Evolutionary conservation across 257 asterid genomes (phyloP).

Genomic region (Solanum rostratum): DNA sequence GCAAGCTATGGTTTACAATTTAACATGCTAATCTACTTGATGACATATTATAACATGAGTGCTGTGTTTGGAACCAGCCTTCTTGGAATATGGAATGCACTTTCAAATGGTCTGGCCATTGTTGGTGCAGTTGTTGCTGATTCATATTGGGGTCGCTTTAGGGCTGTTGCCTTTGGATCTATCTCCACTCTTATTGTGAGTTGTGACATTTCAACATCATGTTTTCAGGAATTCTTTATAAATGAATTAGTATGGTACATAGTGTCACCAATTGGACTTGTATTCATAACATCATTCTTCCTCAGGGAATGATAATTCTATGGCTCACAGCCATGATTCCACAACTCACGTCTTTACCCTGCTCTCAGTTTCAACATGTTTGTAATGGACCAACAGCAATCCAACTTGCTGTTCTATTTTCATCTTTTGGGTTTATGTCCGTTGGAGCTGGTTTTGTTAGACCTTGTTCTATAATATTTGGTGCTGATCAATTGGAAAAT

Average conservation of each 20-base stretch:
- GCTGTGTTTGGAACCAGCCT: conserved; percentile 3
- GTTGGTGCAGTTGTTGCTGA: conserved; percentile 7
- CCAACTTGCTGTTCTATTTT: not conserved
- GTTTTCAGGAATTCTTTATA: no score
- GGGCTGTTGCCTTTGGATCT: conserved; percentile 1
- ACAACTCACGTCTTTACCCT: not conserved
- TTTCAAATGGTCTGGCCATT: conserved; percentile 5
- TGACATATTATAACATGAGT: not conserved
- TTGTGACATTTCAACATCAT: not conserved
- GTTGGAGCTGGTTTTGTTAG: conserved; percentile 12
- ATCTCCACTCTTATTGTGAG: conserved; percentile 4
- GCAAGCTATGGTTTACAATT: conserved; percentile 5
- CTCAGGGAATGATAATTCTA: conserved; percentile 7
- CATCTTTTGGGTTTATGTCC: not conserved
- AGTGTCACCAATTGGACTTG: no score
- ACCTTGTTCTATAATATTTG: conserved; percentile 15
- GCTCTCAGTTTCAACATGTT: not conserved
- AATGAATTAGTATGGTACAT: no score
- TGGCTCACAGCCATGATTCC: conserved; percentile 10
- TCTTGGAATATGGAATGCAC: conserved; percentile 5
- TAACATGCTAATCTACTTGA: conserved; percentile 12
- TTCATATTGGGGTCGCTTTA: conserved; percentile 7
- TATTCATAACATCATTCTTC: not conserved
- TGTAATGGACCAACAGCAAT: not conserved
- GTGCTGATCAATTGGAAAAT: conserved; percentile 2